Conservation (phyloP, 2,329 filamentous ascomycete genomes). For the Colletotrichum liriopes region DNA sequence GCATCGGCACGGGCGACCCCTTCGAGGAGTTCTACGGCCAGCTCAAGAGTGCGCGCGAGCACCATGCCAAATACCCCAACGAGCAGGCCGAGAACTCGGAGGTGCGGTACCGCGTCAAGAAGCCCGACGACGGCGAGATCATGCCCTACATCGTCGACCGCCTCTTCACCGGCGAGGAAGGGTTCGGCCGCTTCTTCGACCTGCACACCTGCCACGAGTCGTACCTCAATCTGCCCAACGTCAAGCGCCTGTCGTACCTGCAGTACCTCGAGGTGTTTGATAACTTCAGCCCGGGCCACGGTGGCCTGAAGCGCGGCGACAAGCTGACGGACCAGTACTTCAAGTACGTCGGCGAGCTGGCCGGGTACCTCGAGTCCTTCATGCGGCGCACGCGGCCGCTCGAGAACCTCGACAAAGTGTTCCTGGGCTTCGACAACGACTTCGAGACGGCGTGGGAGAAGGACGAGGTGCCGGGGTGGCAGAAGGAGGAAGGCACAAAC, state of each 20-base stretch:
- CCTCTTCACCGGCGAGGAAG: slow-evolving; percentile 97
- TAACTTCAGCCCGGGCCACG: slow-evolving; percentile 81
- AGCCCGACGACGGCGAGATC: slow-evolving; percentile 74
- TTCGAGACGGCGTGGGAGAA: slow-evolving; percentile 88
- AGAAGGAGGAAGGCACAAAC: slow-evolving; percentile 63
- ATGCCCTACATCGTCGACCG: slow-evolving; percentile 82
- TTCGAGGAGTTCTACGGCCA: slow-evolving; percentile 95
- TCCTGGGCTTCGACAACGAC: slow-evolving; percentile 83
- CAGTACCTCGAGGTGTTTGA: slow-evolving; percentile 96
- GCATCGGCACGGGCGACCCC: slow-evolving; percentile 86
- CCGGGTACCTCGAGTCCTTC: slow-evolving; percentile 89
- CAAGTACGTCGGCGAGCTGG: slow-evolving; percentile 85
- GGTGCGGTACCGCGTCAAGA: slow-evolving; percentile 85
- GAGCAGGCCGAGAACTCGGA: slow-evolving; percentile 97
- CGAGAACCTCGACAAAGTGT: slow-evolving; percentile 86
- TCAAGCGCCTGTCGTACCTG: slow-evolving; percentile 89
- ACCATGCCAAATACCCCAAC: slow-evolving; percentile 92
- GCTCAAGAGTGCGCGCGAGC: slow-evolving; percentile 84
- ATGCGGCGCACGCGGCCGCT: slow-evolving; percentile 88
- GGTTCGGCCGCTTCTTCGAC: slow-evolving; percentile 93
- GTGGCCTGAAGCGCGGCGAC: slow-evolving; percentile 82
- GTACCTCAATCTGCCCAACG: slow-evolving; percentile 89
- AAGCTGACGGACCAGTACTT: slow-evolving; percentile 97
- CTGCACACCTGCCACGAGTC: slow-evolving; percentile 87
- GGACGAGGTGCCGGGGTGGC: slow-evolving; percentile 86